These are phyloP conservation scores for Trametes polyzona DNA, from an alignment of 1,284 basidiomycete species.

Conservation along the genomic window DNA sequence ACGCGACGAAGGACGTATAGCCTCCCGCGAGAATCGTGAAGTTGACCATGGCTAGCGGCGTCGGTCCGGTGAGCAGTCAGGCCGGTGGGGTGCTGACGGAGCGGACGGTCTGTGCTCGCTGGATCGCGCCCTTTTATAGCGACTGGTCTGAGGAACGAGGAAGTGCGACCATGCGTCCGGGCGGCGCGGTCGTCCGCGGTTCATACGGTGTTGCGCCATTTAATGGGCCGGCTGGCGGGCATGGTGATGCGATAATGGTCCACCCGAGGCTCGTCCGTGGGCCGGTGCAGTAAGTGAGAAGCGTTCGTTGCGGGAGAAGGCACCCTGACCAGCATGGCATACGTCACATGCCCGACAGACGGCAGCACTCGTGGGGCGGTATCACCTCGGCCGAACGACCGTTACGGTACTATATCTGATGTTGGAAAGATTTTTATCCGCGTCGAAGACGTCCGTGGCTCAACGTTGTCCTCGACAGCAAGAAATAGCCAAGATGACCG, in stretches of 20 bases:
- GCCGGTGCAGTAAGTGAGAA: slow-evolving; percentile 6
- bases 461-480: too few species aligned
- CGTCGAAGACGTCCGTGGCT: neutral
- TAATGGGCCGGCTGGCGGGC: slow-evolving; percentile 2
- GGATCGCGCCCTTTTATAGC: neutral
- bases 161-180: neutral
- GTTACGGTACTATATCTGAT: neutral
- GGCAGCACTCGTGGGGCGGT: neutral
- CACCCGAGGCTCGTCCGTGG: slow-evolving; percentile 22
- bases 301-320: neutral
- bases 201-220: slow-evolving; percentile 9
- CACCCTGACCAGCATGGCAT: too few species aligned
- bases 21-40: slow-evolving; percentile 67
- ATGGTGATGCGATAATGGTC: slow-evolving; percentile 18
- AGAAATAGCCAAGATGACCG: neutral
- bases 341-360: slow-evolving; percentile 17
- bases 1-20: slow-evolving; percentile 61
- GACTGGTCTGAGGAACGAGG: neutral
- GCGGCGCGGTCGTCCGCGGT: neutral
- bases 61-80: neutral
- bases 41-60: slow-evolving; percentile 48
- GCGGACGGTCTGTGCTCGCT: neutral
- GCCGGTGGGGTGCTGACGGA: neutral
- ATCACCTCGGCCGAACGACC: slow-evolving; percentile 1
- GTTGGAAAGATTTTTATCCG: neutral